Percentiles rank a stretch among this genome's conserved stretches.
Conservation (phyloP, 1,284 basidiomycete species). For the Grifola frondosa region DNA sequence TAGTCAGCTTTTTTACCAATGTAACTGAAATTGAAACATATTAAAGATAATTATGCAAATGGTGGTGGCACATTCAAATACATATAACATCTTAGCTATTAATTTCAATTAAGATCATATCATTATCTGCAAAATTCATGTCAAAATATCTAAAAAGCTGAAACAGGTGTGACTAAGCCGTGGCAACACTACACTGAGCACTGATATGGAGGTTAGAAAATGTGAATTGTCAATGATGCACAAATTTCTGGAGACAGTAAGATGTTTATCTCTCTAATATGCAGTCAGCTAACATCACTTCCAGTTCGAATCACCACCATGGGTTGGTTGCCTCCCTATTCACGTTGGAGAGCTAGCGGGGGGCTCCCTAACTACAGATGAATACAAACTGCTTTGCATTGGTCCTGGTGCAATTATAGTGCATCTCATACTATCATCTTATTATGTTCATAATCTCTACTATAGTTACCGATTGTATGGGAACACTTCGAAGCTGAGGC, state of each 20-base stretch:
- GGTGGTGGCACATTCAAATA: too few relatives aligned
- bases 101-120: too few relatives aligned
- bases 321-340: conserved; percentile 29
- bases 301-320: conserved; percentile 33
- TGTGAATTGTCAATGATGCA: conserved; percentile 31
- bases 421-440: conserved; percentile 2
- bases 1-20: too few relatives aligned
- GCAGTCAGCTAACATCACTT: too few relatives aligned
- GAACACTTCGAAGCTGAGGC: conserved; percentile 3
- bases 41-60: too few relatives aligned
- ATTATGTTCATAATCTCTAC: too few relatives aligned
- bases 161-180: too few relatives aligned
- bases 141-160: too few relatives aligned
- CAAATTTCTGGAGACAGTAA: conserved; percentile 19
- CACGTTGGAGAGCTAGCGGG: conserved; percentile 35
- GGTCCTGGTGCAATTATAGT: conserved; percentile 27
- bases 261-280: conserved; percentile 2
- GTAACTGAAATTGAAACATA: too few relatives aligned
- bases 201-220: conserved; percentile 15
- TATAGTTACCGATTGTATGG: conserved; percentile 18
- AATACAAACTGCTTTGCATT: conserved; percentile 27
- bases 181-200: conserved; percentile 15
- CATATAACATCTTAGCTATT: too few relatives aligned
- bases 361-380: conserved; percentile 33
- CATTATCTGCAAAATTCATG: too few relatives aligned